These are phyloP conservation scores for Chlamydomonas schloesseri DNA, from an alignment of 139 green algal species.

Conservation along the genomic window DNA sequence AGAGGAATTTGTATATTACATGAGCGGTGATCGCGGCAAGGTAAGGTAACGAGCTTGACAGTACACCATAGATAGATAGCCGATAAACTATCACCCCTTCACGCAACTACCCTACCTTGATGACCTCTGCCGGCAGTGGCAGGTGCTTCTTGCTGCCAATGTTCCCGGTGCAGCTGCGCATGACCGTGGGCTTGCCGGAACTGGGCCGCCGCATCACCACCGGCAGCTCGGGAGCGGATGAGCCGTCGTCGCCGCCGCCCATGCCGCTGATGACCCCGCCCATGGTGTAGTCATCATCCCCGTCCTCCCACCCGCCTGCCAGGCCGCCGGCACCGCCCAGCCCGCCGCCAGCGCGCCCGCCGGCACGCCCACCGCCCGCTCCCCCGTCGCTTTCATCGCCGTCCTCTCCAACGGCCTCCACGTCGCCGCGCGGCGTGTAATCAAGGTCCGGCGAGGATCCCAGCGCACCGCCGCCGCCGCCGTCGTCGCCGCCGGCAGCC, in stretches of 20 bases:
- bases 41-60: too few relatives aligned
- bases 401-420: too few relatives aligned
- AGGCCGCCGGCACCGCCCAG: neutral
- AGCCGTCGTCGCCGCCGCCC: neutral
- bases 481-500: neutral
- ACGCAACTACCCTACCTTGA: neutral
- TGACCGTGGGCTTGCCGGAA: neutral
- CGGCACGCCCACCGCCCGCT: too few relatives aligned
- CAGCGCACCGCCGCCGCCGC: neutral
- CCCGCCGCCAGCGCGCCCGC: neutral
- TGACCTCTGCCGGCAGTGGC: slow-evolving; percentile 8
- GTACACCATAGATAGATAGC: too few relatives aligned
- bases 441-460: neutral
- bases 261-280: too few relatives aligned
- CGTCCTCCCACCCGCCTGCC: too few relatives aligned
- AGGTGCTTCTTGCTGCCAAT: slow-evolving; percentile 38
- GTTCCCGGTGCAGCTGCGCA: slow-evolving; percentile 1
- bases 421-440: too few relatives aligned
- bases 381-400: too few relatives aligned
- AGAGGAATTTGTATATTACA: too few relatives aligned
- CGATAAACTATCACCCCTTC: too few relatives aligned
- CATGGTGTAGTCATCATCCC: neutral
- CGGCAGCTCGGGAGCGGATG: neutral
- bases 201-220: neutral
- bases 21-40: too few relatives aligned